phyloP scores from a whole-genome alignment of 202 grass and related monocot genomes.

The Bolboschoenoplectus hybrid region DNA sequence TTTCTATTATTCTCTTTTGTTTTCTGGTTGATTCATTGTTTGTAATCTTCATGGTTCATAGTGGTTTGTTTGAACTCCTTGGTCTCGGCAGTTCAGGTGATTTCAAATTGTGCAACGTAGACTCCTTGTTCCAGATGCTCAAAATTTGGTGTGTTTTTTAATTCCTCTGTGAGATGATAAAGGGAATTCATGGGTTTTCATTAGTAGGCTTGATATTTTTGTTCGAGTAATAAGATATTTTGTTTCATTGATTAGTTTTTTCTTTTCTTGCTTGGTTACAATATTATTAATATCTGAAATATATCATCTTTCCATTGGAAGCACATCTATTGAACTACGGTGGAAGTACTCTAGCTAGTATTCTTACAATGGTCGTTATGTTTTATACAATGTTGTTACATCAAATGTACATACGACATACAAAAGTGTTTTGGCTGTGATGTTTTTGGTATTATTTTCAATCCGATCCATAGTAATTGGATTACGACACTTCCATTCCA shows the following conservation, averaged over 20 bases:
- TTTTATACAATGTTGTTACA: background rate
- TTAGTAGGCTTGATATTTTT: background rate
- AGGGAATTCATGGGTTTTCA: background rate
- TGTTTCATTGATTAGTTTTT: background rate
- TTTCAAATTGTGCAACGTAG: background rate
- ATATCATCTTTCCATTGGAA: too few species aligned
- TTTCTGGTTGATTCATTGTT: background rate
- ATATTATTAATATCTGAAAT: background rate
- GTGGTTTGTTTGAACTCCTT: background rate
- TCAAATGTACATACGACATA: background rate
- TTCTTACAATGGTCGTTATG: background rate
- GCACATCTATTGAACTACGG: background rate
- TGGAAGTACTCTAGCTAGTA: background rate
- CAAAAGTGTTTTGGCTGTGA: background rate
- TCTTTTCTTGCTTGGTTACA: background rate
- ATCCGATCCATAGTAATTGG: too few species aligned
- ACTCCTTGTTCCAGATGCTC: background rate
- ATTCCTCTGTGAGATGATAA: background rate
- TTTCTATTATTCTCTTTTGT: background rate
- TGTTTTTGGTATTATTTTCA: too few species aligned
- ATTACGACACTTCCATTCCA: too few species aligned
- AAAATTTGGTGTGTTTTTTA: background rate
- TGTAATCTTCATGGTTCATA: background rate
- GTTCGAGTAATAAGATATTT: background rate
- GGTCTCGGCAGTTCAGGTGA: background rate